Base-by-base conservation (phyloP, 192 early-diverging fungal species). In the Coemansia sp. region DNA sequence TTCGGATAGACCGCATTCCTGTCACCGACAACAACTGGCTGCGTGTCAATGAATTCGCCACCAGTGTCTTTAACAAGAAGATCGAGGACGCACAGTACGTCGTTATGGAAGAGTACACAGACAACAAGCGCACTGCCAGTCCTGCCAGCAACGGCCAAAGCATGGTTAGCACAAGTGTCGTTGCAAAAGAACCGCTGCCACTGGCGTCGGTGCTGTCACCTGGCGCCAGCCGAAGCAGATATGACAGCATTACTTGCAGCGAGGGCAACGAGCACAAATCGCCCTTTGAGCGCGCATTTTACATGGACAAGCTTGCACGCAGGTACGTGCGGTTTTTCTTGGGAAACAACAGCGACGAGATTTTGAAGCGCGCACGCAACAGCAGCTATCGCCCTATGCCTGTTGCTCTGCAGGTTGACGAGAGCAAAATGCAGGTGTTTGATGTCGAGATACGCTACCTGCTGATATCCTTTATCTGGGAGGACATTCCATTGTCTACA, bases 31-130 rank as follows among this genome's bases (percentile, higher is more conserved):
- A 62, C 13, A 62, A 17, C 42, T 81, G 74, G 74, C 41, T 68
- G 13, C 68, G 79, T 6, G 61, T 68, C 50, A 70, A 76, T 61
- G 79, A 81, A 40, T 81, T 70, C 76, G 79, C 79, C 1, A 81
- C 74, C 7, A 40, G 37, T 1, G 68, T 81, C 17, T 72, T 81
- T 32, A 81, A 81, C 74, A 59, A 73, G 58, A 51, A 57, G 49
- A 81, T 81, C 38, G 57, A 73, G 43, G 74, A 70, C 38, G 71
- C 67, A 14, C 68, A 51, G 8, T 68, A 58, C 38, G 64, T 76
- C 42, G 68, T 76, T 10, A 41, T 81, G 59, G 70, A 76, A 14
- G 79, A 72, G 65, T 70, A 73, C 60, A 65, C 58, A 9, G 46
- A 53, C 32, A 49, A 38, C 19, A 58, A 45, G 13, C 43, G 41